Base-by-base conservation (phyloP, 2,329 filamentous ascomycete species). In the Cladosporium halotolerans region DNA sequence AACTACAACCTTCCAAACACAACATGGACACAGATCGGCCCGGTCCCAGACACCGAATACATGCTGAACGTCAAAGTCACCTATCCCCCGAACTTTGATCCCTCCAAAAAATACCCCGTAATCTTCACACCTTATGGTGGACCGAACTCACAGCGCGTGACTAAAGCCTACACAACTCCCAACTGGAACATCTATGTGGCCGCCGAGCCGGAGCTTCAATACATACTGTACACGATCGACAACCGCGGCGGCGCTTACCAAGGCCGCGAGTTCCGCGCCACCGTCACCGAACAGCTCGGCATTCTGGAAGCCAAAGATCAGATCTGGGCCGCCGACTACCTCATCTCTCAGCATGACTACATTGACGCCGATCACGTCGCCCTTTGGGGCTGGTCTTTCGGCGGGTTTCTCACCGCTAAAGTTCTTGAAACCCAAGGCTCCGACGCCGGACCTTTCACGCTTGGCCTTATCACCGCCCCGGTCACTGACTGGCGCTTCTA, bases 401-500 rank as follows among this genome's bases (percentile, higher is more conserved):
- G 84, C 10, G 84, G 84, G 1, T 88, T 84, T 61, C 74, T 88
- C 1, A 76, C 81, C 0, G 72, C 81, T 48, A 88, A 88, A 70
- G 82, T 85, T 0, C 72, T 88, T 7, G 84, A 88, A 62, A 51
- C 48, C 6, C 48, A 51, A 39, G 48, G 48, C 32, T 72, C 75
- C 0, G 72, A 81, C 64, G 79, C 79, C 14, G 79, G 78, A 1
- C 77, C 78, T 13, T 86, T 88, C 66, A 78, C 80, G 0, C 76
- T 83, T 7, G 84, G 77, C 0, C 67, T 86, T 9, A 82, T 84
- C 60, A 82, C 81, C 0, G 84, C 84, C 0, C 84, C 84, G 0
- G 83, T 87, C 0, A 76, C 75, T 2, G 84, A 88, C 69, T 87
- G 82, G 81, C 77, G 83, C 1, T 82, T 87, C 70, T 88, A 88